Percentiles rank a stretch among this genome's conserved stretches.
Conservation (phyloP, 441 rosid genomes). For the Brassica balearica region DNA sequence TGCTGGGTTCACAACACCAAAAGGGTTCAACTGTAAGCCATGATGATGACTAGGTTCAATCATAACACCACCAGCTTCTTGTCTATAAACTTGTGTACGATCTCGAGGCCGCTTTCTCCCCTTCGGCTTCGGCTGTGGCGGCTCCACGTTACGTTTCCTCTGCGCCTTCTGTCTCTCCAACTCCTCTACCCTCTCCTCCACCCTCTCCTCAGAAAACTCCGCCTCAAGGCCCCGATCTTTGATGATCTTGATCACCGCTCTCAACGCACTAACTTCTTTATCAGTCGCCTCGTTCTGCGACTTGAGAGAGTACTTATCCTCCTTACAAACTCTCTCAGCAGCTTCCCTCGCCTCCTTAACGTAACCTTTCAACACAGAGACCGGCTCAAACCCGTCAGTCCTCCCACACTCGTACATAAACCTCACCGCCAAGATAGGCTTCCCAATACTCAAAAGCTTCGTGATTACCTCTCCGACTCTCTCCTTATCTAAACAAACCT, state of each 20-base stretch:
- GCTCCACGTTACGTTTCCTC: no score
- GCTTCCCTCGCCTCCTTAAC: conserved; percentile 47
- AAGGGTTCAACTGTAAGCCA: conserved; percentile 39
- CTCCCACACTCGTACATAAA: conserved; percentile 70
- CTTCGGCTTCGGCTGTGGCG: no score
- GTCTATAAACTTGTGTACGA: no score
- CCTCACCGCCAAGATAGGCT: conserved; percentile 60
- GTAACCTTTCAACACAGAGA: conserved; percentile 57
- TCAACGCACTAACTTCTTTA: conserved; percentile 67
- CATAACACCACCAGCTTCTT: conserved; percentile 1
- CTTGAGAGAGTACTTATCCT: conserved; percentile 56
- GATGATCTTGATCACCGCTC: conserved; percentile 60
- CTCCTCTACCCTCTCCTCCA: no score
- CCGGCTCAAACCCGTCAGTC: conserved; percentile 60
- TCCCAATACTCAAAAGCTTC: conserved; percentile 60
- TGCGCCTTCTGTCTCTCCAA: no score
- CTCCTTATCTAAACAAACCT: conserved; percentile 54
- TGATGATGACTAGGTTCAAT: not conserved
- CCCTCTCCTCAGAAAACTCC: no score
- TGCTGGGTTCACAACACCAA: conserved; percentile 45
- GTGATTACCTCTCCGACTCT: conserved; percentile 53
- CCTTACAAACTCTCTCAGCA: conserved; percentile 45
- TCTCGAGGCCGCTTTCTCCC: no score
- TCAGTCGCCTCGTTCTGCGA: conserved; percentile 63
- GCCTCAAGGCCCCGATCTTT: not conserved